Evolutionary conservation across 2,329 filamentous ascomycete genomes (phyloP).

Genomic region (Blumeria graminis): DNA sequence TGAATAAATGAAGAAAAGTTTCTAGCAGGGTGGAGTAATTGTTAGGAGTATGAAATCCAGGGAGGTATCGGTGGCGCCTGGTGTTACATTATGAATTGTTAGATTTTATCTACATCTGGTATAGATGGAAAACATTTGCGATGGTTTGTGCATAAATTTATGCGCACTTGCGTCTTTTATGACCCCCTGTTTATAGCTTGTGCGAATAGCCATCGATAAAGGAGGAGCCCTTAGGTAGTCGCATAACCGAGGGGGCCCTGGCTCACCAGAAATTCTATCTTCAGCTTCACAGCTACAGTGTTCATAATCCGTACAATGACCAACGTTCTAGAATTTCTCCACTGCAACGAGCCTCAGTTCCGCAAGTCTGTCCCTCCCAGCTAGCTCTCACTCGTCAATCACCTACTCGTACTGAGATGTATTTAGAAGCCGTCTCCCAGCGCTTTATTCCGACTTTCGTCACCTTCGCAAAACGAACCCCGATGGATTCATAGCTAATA

Average conservation of each 20-base stretch:
- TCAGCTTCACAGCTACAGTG: no score
- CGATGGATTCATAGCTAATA: conserved; percentile 63
- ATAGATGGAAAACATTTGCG: no score
- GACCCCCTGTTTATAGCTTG: no score
- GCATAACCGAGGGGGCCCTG: no score
- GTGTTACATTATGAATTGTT: conserved; percentile 4
- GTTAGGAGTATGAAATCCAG: background rate
- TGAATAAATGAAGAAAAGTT: conserved; percentile 5
- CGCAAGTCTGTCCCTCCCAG: conserved; percentile 21
- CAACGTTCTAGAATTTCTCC: conserved; percentile 43
- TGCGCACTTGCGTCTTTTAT: no score
- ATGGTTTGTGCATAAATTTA: no score
- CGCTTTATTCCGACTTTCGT: conserved; percentile 72
- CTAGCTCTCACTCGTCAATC: background rate
- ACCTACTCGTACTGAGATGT: background rate
- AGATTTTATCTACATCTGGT: no score
- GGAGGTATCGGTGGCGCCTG: conserved; percentile 9
- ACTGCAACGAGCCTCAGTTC: conserved; percentile 36
- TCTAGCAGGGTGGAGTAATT: background rate
- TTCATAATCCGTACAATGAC: conserved; percentile 22
- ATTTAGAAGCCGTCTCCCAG: conserved; percentile 50
- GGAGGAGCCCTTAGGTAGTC: no score
- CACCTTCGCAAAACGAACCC: conserved; percentile 53
- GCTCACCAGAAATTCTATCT: no score
- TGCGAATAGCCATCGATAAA: no score